Base-by-base conservation (phyloP, 2,329 filamentous ascomycete species). In the Epichloe typhina region DNA sequence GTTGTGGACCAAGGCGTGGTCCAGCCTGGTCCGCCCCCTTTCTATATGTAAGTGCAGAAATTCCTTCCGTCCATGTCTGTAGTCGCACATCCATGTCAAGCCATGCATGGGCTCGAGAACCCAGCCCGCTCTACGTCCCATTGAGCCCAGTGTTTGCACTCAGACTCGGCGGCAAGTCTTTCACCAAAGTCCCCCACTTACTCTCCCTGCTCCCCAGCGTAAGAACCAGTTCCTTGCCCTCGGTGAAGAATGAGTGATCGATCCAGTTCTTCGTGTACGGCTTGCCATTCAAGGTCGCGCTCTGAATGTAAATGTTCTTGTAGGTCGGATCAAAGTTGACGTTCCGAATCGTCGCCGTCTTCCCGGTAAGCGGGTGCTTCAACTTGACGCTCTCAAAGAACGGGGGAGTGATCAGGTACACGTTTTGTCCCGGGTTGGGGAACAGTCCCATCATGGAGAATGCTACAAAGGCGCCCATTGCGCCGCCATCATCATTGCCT, bases 351-450 rank as follows among this genome's bases (percentile, higher is more conserved):
- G 70, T 79, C 0, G 82, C 80, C 3, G 73, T 76, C 50, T 78
- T 80, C 3, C 78, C 76, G 0, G 80, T 85, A 13, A 76, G 60
- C 0, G 71, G 71, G 52, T 77, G 77, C 11, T 66, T 77, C 46
- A 86, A 70, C 46, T 73, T 77, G 1, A 86, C 71, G 46, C 72
- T 69, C 54, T 75, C 69, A 56, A 87, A 87, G 58, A 79, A 87
- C 0, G 84, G 83, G 83, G 83, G 77, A 0, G 69, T 84, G 55
- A 86, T 83, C n/a, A 86, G 73, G 56, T 86, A 86, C 0, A 86
- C 80, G 54, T 85, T 69, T 58, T 86, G 83, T 0, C 82, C 83
- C 0, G 80, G 73, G 41, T 84, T 80, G 0, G 83, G 83, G 63
- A 82, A 87, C 6, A 86, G 65, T 0, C 83, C 83, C 69, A 86